Percentiles rank a stretch among this genome's conserved stretches.
phyloP scores from a whole-genome alignment of 2,329 filamentous ascomycete genomes.

The Diaporthe sp. region DNA sequence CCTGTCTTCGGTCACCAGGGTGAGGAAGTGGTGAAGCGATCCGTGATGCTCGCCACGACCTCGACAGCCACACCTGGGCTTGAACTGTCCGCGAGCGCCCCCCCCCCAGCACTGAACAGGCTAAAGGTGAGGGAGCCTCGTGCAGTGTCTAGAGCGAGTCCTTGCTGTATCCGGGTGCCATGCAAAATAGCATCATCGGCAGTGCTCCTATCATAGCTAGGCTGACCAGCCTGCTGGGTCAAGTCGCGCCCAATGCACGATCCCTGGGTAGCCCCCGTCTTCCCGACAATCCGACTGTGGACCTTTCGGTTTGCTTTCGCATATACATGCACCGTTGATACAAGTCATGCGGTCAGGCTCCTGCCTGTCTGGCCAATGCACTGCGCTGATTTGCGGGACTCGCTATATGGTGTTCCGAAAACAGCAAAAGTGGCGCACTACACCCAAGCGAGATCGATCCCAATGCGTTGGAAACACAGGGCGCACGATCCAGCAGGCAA shows the following conservation, averaged over 20 bases:
- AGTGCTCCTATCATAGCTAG: constrained; percentile 10
- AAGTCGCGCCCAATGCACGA: constrained; percentile 12
- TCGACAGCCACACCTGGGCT: background rate
- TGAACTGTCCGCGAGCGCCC: background rate
- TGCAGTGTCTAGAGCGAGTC: background rate
- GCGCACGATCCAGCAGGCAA: constrained; percentile 9
- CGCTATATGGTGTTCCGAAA: background rate
- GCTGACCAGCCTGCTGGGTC: constrained; percentile 21
- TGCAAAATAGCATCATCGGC: constrained; percentile 6
- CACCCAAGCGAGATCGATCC: constrained; percentile 29
- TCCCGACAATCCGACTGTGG: background rate
- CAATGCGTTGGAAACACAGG: background rate
- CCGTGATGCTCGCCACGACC: background rate
- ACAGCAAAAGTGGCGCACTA: background rate
- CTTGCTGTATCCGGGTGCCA: background rate
- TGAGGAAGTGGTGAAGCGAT: background rate
- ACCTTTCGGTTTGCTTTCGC: background rate
- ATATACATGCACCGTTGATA: constrained; percentile 6
- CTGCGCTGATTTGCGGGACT: background rate
- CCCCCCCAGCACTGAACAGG: background rate
- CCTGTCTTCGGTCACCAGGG: background rate
- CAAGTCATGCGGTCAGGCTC: constrained; percentile 15
- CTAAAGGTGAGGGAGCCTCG: background rate
- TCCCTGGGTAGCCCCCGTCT: constrained; percentile 9
- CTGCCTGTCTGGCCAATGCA: background rate